Base-by-base conservation (phyloP, 345 rosid genomes). In the Pistacia integerrima region DNA sequence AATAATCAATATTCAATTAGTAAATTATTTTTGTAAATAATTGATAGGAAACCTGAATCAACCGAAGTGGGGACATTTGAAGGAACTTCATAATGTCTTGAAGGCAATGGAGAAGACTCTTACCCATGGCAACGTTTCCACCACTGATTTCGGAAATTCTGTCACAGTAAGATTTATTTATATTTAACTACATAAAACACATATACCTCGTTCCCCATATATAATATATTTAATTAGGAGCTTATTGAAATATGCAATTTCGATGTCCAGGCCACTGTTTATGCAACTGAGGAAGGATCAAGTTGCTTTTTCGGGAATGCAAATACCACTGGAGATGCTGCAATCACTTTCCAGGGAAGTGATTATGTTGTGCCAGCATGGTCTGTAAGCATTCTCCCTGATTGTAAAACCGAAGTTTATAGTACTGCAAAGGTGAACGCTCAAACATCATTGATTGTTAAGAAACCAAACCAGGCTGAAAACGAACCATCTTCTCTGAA, bases 51-150 rank as follows among this genome's bases (percentile, higher is more conserved):
- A 84, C 74, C 57, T 87, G 75, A 92, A 94, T 77, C 93, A 94
- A 70, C 97, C 98, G 1, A 90, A 92, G 70, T 92, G 84, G 80
- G 98, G 94, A 2, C 97, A 94, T 48, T 76, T 90, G 83, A 94
- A 88, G 88, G 85, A 87, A 55, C 88, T 92, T 13, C 98, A 92
- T 63, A 77, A 57, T 12, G 65, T 84, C 11, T 79, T 92, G 74
- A 90, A 83, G 67, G 81, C 90, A 0, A 84, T 90, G 33, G 92
- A 92, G 86, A 74, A 77, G 5, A 70, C 83, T 5, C 82, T 93
- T 46, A 90, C 97, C 20, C 49, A 83, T 6, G 97, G 97, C 7
- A 84, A 85, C 28, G 69, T 83, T 9, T 76, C 89, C 8, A 52
- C 55, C 4, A 3, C 69, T 2, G 85, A 89, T 52, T 78, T 82